A percentile compares a stretch with the other conserved stretches of the same genome.
Evolutionary conservation across 768 basidiomycete genomes (phyloP).

Genomic region (Tephrocybe sp.): DNA sequence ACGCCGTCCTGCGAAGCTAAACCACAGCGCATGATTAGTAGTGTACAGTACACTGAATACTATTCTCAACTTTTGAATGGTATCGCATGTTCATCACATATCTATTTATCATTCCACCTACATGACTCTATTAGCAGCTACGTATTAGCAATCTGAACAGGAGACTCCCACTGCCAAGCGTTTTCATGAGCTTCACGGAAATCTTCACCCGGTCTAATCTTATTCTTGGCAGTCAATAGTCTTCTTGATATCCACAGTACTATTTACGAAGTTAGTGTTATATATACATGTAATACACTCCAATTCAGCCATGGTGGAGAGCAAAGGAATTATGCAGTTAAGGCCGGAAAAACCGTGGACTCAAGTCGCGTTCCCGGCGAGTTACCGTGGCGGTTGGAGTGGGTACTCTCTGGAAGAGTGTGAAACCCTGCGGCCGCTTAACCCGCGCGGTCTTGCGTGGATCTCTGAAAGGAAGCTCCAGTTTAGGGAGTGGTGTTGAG

Average conservation of each 20-base stretch:
- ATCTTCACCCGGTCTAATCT: background rate
- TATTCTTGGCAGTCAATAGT: background rate
- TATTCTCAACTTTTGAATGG: too few species aligned
- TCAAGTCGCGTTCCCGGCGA: constrained; percentile 10
- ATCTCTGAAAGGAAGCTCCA: constrained; percentile 24
- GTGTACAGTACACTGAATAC: background rate
- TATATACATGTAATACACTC: too few species aligned
- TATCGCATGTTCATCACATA: too few species aligned
- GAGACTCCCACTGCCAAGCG: background rate
- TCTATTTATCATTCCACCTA: too few species aligned
- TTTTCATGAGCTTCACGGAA: background rate
- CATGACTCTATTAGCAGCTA: too few species aligned
- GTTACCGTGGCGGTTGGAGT: constrained; percentile 5
- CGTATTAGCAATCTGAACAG: too few species aligned
- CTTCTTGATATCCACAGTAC: background rate
- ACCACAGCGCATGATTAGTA: background rate
- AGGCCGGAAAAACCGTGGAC: constrained; percentile 29
- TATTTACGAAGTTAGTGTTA: too few species aligned
- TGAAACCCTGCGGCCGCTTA: constrained; percentile 25
- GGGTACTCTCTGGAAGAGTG: constrained; percentile 13
- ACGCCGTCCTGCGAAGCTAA: background rate
- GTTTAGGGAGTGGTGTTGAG: constrained; percentile 10
- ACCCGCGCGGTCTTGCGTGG: constrained; percentile 33
- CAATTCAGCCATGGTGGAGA: too few species aligned
- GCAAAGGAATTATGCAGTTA: background rate